Evolutionary conservation across 176 grass and related monocot species (phyloP).

Genomic region (Oryza australiensis): DNA sequence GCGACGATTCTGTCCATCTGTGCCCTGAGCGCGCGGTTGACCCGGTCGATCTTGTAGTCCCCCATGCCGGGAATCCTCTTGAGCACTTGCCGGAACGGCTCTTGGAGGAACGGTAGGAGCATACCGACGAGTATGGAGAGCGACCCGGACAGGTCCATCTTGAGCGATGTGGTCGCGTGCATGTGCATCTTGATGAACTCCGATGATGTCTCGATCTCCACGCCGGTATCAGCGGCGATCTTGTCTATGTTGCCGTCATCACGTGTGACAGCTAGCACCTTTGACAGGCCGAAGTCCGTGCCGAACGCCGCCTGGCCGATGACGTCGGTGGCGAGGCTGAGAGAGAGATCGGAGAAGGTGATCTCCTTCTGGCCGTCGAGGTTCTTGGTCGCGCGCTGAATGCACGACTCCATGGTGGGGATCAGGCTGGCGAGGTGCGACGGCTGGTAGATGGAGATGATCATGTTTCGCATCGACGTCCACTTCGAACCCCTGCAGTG

Average conservation of each 20-base stretch:
- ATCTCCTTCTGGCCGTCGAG: conserved; percentile 20
- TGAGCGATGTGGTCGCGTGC: conserved; percentile 52
- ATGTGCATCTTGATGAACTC: conserved; percentile 45
- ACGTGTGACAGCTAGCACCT: neutral
- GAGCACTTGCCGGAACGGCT: conserved; percentile 30
- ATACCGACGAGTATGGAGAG: conserved; percentile 42
- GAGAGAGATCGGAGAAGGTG: conserved; percentile 35
- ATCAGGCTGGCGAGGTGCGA: conserved; percentile 44
- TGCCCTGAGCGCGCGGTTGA: conserved; percentile 31
- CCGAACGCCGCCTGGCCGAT: conserved; percentile 50
- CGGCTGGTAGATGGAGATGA: conserved; percentile 53
- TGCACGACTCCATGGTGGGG: conserved; percentile 43
- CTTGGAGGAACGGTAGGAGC: conserved; percentile 45
- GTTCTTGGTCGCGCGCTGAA: conserved; percentile 10
- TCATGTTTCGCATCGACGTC: conserved; percentile 44
- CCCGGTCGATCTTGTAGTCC: conserved; percentile 44
- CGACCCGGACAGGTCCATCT: conserved; percentile 57
- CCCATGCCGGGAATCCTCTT: conserved; percentile 32
- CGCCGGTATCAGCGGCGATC: neutral
- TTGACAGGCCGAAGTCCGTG: conserved; percentile 39
- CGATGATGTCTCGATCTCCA: neutral
- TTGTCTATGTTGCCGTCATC: neutral
- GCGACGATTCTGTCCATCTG: conserved; percentile 38
- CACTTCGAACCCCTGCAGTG: conserved; percentile 43
- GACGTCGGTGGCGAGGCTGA: conserved; percentile 43